Evolutionary conservation across 2,329 filamentous ascomycete genomes (phyloP).

Genomic region (Rutstroemia sp.): DNA sequence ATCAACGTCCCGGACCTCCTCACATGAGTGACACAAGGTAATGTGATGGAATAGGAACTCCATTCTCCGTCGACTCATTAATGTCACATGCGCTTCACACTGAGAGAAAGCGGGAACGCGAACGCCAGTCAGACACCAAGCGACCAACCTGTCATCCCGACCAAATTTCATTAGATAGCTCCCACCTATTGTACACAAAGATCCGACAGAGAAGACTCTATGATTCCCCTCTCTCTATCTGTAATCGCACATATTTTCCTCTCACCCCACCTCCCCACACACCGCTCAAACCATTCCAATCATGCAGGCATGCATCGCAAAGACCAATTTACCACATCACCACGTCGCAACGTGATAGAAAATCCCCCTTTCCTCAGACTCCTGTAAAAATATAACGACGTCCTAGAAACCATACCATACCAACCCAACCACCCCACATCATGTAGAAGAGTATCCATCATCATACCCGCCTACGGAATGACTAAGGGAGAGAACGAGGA

Average conservation of each 20-base stretch:
- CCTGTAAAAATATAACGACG: neutral
- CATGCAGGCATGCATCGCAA: constrained; percentile 4
- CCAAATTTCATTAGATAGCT: constrained; percentile 11
- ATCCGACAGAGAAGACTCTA: neutral
- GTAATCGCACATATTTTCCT: constrained; percentile 5
- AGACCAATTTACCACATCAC: constrained; percentile 4
- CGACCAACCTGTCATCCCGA: neutral
- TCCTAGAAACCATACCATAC: neutral
- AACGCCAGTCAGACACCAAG: too few species aligned
- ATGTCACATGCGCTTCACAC: too few species aligned
- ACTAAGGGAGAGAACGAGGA: too few species aligned
- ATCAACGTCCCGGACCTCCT: too few species aligned
- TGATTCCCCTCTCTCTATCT: constrained; percentile 1
- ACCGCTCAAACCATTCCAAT: neutral
- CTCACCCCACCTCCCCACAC: neutral
- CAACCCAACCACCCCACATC: too few species aligned
- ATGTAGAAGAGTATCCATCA: too few species aligned
- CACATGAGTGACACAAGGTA: too few species aligned
- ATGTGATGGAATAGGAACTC: too few species aligned
- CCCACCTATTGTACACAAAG: constrained; percentile 10
- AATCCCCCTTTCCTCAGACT: constrained; percentile 5
- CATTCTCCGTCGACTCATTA: too few species aligned
- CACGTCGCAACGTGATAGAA: constrained; percentile 13
- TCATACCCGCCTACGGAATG: neutral
- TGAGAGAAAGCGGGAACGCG: too few species aligned